Evolutionary conservation across 1,284 basidiomycete genomes (phyloP).

Genomic region (Termitomyces sp.): DNA sequence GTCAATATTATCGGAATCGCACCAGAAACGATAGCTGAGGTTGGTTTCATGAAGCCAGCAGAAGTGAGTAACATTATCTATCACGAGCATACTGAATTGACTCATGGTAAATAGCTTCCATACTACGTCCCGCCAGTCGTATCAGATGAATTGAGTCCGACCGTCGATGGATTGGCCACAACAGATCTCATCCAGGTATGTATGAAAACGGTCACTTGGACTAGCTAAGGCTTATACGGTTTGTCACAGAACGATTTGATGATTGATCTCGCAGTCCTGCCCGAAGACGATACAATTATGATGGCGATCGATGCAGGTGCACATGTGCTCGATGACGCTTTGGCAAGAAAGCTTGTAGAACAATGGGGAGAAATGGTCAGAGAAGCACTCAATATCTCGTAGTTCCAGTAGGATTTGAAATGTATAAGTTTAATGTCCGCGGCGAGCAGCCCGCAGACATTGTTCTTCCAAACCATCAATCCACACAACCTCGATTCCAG

Average conservation of each 20-base stretch:
- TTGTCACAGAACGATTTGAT: slow-evolving; percentile 32
- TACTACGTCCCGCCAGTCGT: slow-evolving; percentile 26
- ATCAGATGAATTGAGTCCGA: slow-evolving; percentile 9
- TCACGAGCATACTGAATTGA: background rate
- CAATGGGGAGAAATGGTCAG: slow-evolving; percentile 20
- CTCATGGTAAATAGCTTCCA: slow-evolving; percentile 23
- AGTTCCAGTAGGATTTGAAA: background rate
- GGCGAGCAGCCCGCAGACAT: slow-evolving; percentile 74
- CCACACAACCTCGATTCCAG: slow-evolving; percentile 76
- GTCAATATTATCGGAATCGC: slow-evolving; percentile 41
- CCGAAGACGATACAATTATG: slow-evolving; percentile 27
- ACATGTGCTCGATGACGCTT: slow-evolving; percentile 25
- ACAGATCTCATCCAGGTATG: slow-evolving; percentile 25
- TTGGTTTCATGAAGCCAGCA: slow-evolving; percentile 19
- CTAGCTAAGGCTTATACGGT: background rate
- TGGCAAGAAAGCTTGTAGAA: slow-evolving; percentile 27
- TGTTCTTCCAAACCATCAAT: slow-evolving; percentile 66
- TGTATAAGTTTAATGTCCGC: slow-evolving; percentile 32
- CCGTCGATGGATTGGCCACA: slow-evolving; percentile 19
- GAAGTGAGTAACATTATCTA: slow-evolving; percentile 17
- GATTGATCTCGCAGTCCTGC: slow-evolving; percentile 35
- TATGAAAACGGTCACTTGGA: background rate
- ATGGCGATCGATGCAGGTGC: slow-evolving; percentile 38
- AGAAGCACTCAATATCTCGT: slow-evolving; percentile 13
- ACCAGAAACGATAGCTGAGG: slow-evolving; percentile 11